A percentile compares a stretch with the other conserved stretches of the same genome.
Evolutionary conservation across 2,329 filamentous ascomycete species (phyloP).

Genomic region (Exophiala dermatitidis): DNA sequence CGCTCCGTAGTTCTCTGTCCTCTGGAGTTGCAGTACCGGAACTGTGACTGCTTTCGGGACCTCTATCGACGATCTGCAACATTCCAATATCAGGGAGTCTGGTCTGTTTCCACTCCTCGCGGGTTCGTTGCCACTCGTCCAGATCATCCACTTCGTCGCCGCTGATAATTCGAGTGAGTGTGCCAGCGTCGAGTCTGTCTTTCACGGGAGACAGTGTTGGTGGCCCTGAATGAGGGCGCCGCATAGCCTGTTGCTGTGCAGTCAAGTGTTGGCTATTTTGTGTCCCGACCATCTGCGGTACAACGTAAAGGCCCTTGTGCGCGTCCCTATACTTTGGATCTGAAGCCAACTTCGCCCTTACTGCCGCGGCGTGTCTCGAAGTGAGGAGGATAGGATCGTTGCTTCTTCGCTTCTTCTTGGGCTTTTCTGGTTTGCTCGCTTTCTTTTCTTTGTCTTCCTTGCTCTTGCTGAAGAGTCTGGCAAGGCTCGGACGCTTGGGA

Average conservation of each 20-base stretch:
- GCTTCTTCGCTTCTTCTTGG: conserved; percentile 16
- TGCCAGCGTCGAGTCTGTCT: conserved; percentile 13
- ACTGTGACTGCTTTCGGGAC: background rate
- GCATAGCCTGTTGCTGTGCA: conserved; percentile 16
- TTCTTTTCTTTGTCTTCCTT: conserved; percentile 1
- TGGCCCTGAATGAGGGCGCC: conserved; percentile 24
- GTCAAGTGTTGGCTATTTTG: conserved; percentile 9
- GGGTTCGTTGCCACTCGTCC: conserved; percentile 17
- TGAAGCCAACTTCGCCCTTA: conserved; percentile 11
- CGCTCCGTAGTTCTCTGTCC: background rate
- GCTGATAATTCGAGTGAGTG: conserved; percentile 20
- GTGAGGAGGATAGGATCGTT: conserved; percentile 8
- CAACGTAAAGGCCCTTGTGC: background rate
- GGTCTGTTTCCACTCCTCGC: conserved; percentile 18
- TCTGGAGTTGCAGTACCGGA: conserved; percentile 11
- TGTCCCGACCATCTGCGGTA: background rate
- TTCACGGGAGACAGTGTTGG: conserved; percentile 12
- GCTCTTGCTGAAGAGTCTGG: conserved; percentile 10
- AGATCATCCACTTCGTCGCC: conserved; percentile 23
- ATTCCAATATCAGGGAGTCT: conserved; percentile 7
- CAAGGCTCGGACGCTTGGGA: conserved; percentile 5
- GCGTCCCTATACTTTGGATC: conserved; percentile 10
- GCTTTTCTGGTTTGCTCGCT: background rate
- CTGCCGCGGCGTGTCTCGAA: conserved; percentile 10
- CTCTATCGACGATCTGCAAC: conserved; percentile 18